A percentile compares a stretch with the other conserved stretches of the same genome.
These are phyloP conservation scores for Arabis alpina DNA, from an alignment of 345 rosid genomes.

Conservation along the genomic window DNA sequence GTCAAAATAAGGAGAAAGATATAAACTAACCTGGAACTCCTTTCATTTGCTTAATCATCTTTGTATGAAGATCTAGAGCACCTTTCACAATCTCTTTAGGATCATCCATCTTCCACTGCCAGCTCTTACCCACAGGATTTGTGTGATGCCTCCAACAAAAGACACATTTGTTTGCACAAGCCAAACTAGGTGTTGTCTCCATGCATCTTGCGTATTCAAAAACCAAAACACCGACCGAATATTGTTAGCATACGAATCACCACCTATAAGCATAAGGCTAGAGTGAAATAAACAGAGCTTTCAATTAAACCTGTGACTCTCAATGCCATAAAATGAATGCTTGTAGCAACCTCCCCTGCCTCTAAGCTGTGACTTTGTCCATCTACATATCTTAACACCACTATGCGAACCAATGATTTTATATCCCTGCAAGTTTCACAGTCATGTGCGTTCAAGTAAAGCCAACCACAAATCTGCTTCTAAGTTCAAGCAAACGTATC, in stretches of 20 bases:
- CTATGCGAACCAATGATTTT: slow-evolving; percentile 97
- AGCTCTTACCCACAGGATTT: slow-evolving; percentile 97
- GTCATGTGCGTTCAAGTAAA: not conserved
- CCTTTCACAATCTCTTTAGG: slow-evolving; percentile 80
- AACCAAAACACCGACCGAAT: no score
- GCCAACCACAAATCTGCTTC: slow-evolving; percentile 10
- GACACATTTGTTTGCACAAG: slow-evolving; percentile 99
- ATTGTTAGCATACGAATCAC: no score
- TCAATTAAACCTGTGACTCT: slow-evolving; percentile 84
- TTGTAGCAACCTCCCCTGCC: slow-evolving; percentile 99
- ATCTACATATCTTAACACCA: slow-evolving; percentile 95
- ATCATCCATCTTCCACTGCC: slow-evolving; percentile 99
- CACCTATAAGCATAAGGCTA: slow-evolving; percentile 5
- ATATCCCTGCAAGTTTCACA: slow-evolving; percentile 76
- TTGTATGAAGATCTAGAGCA: slow-evolving; percentile 83
- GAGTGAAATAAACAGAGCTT: no score
- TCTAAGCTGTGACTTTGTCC: slow-evolving; percentile 99
- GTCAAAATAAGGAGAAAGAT: not conserved
- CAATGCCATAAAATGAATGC: slow-evolving; percentile 98
- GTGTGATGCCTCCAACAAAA: slow-evolving; percentile 99
- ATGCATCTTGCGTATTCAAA: slow-evolving; percentile 66
- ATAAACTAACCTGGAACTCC: slow-evolving; percentile 88
- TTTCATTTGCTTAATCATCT: slow-evolving; percentile 98
- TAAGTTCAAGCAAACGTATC: slow-evolving; percentile 23
- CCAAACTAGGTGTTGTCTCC: slow-evolving; percentile 98